A percentile compares a stretch with the other conserved stretches of the same genome.
These are phyloP conservation scores for Benincasa hispida DNA, from an alignment of 306 rosid species.

Conservation along the genomic window DNA sequence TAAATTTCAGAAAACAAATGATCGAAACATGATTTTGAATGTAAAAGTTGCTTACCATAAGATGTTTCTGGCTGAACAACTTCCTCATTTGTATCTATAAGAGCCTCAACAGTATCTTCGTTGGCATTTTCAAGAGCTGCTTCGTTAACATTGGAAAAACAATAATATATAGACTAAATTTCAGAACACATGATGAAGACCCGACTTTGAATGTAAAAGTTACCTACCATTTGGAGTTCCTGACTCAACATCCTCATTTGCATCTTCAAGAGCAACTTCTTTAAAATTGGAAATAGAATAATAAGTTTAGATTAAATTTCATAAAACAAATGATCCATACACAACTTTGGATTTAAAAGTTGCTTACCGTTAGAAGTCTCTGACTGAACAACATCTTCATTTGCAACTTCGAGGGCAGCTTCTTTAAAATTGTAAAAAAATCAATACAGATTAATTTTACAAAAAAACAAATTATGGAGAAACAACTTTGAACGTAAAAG, in stretches of 20 bases:
- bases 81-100: conserved; percentile 16
- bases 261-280: conserved; percentile 29
- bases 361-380: conserved; percentile 31
- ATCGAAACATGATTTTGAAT: neutral
- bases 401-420: conserved; percentile 9
- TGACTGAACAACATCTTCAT: conserved; percentile 15
- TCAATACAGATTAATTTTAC: neutral
- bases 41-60: neutral
- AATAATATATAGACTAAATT: neutral
- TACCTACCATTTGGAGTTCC: conserved; percentile 11
- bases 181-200: neutral
- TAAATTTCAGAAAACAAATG: neutral
- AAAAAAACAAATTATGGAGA: neutral
- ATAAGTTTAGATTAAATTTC: neutral
- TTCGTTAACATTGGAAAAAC: conserved; percentile 12
- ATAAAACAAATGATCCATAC: neutral
- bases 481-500: neutral
- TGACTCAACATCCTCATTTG: conserved; percentile 12
- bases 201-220: neutral
- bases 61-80: conserved; percentile 20
- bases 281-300: conserved; percentile 2
- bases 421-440: neutral
- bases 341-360: neutral
- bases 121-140: conserved; percentile 38
- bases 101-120: conserved; percentile 15